Percentiles rank a stretch among this genome's conserved stretches.
Evolutionary conservation across 164 flowering plant genomes (phyloP).

Genomic region (Stephania japonica): DNA sequence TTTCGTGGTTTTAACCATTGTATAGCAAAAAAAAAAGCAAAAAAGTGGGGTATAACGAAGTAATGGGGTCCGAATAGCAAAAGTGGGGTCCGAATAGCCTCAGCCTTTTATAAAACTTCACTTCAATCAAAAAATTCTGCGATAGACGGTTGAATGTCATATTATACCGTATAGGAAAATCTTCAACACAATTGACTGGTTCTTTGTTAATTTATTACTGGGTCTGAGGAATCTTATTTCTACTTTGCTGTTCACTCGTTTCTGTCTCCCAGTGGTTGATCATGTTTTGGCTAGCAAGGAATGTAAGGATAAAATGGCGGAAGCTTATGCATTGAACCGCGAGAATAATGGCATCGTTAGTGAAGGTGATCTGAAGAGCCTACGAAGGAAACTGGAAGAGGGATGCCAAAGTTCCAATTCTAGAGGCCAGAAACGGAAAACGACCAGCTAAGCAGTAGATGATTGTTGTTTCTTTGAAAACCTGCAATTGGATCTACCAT

Average conservation of each 20-base stretch:
- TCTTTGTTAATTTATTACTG: not conserved
- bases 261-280: constrained; percentile 50
- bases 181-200: not conserved
- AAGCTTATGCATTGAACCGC: constrained; percentile 73
- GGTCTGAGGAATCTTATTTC: not conserved
- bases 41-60: too few species aligned
- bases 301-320: constrained; percentile 64
- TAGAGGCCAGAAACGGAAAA: constrained; percentile 42
- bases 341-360: constrained; percentile 37
- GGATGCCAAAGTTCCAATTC: constrained; percentile 23
- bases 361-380: constrained; percentile 49
- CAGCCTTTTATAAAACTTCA: too few species aligned
- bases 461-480: not conserved
- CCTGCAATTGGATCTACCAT: not conserved
- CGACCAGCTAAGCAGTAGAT: constrained; percentile 6
- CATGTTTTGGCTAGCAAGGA: constrained; percentile 87
- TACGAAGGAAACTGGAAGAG: constrained; percentile 54
- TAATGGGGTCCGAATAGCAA: too few species aligned
- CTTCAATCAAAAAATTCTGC: not conserved
- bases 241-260: not conserved
- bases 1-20: too few species aligned
- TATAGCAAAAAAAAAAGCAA: too few species aligned
- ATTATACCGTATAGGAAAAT: not conserved
- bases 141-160: not conserved
- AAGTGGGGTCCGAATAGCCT: too few species aligned